These are phyloP conservation scores for Stephania japonica DNA, from an alignment of 164 flowering plant genomes.

Conservation along the genomic window DNA sequence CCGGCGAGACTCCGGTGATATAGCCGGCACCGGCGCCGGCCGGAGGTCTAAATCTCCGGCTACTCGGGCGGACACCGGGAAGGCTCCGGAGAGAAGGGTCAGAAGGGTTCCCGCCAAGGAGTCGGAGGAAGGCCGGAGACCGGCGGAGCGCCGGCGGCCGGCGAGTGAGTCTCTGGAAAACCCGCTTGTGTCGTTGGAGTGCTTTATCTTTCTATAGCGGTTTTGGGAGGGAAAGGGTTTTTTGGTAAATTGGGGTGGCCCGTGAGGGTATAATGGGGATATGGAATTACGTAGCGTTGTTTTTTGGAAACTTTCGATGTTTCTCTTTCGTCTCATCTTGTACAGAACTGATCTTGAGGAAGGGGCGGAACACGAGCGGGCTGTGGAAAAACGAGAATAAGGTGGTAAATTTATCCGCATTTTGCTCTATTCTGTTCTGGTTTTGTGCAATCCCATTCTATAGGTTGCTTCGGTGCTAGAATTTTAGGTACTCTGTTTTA, in stretches of 20 bases:
- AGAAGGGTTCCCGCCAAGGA: constrained; percentile 31
- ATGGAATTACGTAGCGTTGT: neutral
- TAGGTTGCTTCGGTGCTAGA: neutral
- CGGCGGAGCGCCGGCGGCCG: constrained; percentile 1
- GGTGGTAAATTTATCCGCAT: neutral
- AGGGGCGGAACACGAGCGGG: neutral
- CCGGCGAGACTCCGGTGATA: constrained; percentile 34
- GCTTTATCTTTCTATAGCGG: constrained; percentile 52
- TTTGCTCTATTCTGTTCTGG: neutral
- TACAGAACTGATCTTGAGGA: constrained; percentile 1
- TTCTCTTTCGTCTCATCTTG: neutral
- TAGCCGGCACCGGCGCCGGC: too few species aligned
- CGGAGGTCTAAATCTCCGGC: constrained; percentile 60
- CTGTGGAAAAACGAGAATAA: neutral
- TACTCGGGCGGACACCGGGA: constrained; percentile 21
- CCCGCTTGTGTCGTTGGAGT: constrained; percentile 55
- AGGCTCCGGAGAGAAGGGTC: constrained; percentile 33
- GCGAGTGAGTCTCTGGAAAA: constrained; percentile 46
- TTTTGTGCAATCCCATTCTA: neutral
- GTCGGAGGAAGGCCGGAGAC: too few species aligned
- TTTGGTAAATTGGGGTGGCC: neutral
- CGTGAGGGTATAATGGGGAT: neutral
- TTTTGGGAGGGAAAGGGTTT: neutral
- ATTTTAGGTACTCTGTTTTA: neutral
- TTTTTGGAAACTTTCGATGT: neutral